phyloP scores from a whole-genome alignment of 306 rosid genomes.

The Quercus ilex region DNA sequence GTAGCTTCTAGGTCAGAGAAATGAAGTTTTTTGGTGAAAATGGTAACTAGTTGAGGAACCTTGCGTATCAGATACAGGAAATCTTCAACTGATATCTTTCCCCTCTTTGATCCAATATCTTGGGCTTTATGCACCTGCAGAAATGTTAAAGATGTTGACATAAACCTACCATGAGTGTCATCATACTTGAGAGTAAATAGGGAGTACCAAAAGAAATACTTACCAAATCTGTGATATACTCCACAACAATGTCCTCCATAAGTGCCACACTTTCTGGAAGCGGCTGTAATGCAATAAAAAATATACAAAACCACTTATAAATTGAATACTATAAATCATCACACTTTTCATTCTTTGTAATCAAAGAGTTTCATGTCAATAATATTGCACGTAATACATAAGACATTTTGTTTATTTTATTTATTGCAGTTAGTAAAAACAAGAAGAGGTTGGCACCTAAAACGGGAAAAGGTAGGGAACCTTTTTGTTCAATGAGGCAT shows the following conservation, averaged over 20 bases:
- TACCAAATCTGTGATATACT: slow-evolving; percentile 84
- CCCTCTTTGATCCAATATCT: slow-evolving; percentile 86
- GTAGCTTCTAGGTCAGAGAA: neutral
- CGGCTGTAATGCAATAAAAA: slow-evolving; percentile 47
- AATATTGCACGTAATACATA: neutral
- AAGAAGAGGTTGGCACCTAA: neutral
- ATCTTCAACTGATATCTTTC: slow-evolving; percentile 87
- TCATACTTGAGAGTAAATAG: neutral
- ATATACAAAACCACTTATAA: neutral
- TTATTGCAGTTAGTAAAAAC: neutral
- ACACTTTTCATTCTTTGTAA: neutral
- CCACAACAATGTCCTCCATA: slow-evolving; percentile 88
- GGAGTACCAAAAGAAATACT: slow-evolving; percentile 3
- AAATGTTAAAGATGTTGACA: slow-evolving; percentile 11
- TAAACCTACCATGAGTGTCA: neutral
- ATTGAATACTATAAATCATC: neutral
- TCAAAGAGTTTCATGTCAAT: neutral
- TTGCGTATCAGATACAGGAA: slow-evolving; percentile 86
- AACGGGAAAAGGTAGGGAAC: neutral
- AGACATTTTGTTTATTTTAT: neutral
- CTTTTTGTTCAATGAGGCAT: neutral
- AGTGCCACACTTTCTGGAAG: slow-evolving; percentile 89
- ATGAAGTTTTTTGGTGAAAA: neutral
- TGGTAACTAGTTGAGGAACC: slow-evolving; percentile 33
- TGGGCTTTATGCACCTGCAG: slow-evolving; percentile 88